phyloP scores from a whole-genome alignment of 108 stramenopile genomes.

The Pseudonitzschia pungens region DNA sequence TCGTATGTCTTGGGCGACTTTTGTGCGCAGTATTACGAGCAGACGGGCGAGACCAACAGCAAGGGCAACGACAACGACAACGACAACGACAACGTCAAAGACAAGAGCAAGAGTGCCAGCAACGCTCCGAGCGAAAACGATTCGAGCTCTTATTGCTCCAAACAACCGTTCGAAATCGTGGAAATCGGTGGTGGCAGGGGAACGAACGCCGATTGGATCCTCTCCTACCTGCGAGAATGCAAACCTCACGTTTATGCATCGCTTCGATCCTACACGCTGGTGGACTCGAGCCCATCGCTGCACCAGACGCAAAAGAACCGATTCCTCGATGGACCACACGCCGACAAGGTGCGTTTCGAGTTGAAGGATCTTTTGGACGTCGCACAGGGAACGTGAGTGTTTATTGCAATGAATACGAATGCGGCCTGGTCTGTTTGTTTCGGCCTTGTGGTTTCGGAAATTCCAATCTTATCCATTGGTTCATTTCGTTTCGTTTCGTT shows the following conservation, averaged over 20 bases:
- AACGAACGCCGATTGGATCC: conserved; percentile 73
- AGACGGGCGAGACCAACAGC: not conserved
- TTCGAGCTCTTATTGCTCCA: too few species aligned
- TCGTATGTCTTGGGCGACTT: conserved; percentile 75
- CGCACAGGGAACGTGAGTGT: conserved; percentile 58
- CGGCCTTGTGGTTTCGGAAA: not conserved
- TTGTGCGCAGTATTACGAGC: conserved; percentile 34
- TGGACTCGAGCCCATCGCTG: conserved; percentile 77
- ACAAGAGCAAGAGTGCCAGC: not conserved
- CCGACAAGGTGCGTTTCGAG: conserved; percentile 52
- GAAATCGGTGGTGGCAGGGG: conserved; percentile 84
- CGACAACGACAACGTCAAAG: not conserved
- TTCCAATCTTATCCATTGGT: too few species aligned
- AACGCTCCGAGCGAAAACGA: not conserved
- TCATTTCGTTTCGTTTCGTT: too few species aligned
- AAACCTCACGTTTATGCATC: conserved; percentile 56
- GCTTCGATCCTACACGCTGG: conserved; percentile 61
- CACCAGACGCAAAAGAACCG: conserved; percentile 57
- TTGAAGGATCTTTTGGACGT: conserved; percentile 70
- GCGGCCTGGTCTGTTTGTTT: not conserved
- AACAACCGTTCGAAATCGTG: conserved; percentile 54
- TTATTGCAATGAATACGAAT: not conserved
- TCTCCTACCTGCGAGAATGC: conserved; percentile 48
- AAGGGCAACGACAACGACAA: not conserved
- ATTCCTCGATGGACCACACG: conserved; percentile 42